Evolutionary conservation across 164 flowering plant species (phyloP).

Genomic region (Tinospora cordifolia): DNA sequence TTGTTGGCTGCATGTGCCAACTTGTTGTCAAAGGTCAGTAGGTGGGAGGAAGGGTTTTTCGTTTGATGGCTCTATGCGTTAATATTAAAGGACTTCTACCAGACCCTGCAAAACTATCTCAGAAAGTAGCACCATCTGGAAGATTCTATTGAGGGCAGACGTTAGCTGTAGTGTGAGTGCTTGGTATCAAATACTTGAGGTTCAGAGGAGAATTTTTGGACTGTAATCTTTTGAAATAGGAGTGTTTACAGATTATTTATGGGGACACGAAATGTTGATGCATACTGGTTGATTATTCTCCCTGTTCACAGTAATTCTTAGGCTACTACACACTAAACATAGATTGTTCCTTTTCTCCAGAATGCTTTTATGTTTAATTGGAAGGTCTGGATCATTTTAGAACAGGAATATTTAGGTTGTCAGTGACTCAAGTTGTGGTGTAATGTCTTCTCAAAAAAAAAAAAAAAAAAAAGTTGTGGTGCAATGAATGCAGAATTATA

Average conservation of each 20-base stretch:
- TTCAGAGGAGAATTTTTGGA: neutral
- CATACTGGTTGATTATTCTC: neutral
- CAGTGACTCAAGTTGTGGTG: no score
- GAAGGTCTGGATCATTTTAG: neutral
- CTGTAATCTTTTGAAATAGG: neutral
- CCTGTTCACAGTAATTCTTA: neutral
- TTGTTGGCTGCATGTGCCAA: conserved; percentile 99
- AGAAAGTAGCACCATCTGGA: no score
- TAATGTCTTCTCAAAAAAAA: no score
- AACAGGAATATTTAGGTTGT: neutral
- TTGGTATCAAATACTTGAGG: neutral
- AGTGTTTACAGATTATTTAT: neutral
- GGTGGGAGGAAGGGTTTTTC: neutral
- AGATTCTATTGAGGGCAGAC: neutral
- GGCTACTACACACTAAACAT: neutral
- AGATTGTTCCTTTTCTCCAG: no score
- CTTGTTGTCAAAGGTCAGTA: conserved; percentile 75
- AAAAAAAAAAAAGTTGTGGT: no score
- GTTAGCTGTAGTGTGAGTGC: neutral
- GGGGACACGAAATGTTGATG: neutral
- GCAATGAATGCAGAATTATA: no score
- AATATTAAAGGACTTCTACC: no score
- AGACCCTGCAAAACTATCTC: no score
- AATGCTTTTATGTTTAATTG: neutral
- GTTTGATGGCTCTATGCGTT: no score